Evolutionary conservation across 2,329 filamentous ascomycete species (phyloP).

Genomic region (Phaeophleospora eucalypticola): DNA sequence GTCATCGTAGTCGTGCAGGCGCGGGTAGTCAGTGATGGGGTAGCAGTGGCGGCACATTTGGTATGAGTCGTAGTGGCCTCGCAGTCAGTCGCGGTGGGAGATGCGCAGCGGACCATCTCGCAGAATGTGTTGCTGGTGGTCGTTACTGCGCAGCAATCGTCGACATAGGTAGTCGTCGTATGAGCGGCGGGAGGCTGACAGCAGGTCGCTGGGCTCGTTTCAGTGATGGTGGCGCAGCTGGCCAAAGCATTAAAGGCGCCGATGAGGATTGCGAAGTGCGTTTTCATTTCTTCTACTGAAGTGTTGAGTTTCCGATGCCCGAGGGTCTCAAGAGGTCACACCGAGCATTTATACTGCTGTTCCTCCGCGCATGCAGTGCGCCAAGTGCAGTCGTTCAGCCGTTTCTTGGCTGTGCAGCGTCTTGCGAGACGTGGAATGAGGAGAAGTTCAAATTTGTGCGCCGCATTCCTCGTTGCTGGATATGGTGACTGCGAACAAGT

Average conservation of each 20-base stretch:
- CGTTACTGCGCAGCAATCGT: constrained; percentile 5
- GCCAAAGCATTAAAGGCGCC: background rate
- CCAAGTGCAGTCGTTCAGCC: too few relatives aligned
- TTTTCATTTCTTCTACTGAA: background rate
- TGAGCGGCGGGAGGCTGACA: constrained; percentile 1
- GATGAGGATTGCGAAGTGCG: background rate
- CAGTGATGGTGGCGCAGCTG: constrained; percentile 4
- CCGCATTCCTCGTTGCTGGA: too few relatives aligned
- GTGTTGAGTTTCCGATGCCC: too few relatives aligned
- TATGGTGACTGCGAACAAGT: too few relatives aligned
- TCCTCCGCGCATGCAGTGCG: too few relatives aligned
- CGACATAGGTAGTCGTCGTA: constrained; percentile 5
- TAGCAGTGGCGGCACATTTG: constrained; percentile 3
- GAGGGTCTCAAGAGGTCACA: background rate
- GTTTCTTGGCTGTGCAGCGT: too few relatives aligned
- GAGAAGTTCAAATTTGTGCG: too few relatives aligned
- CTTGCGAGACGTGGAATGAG: too few relatives aligned
- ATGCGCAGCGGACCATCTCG: constrained; percentile 5
- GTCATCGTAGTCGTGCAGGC: constrained; percentile 2
- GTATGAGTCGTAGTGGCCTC: constrained; percentile 4
- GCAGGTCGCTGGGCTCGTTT: constrained; percentile 2
- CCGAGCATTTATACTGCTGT: too few relatives aligned
- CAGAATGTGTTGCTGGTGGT: background rate
- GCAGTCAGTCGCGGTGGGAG: background rate
- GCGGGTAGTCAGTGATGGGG: background rate